Evolutionary conservation across 2,329 filamentous ascomycete species (phyloP), one percentile per base, ranked within the genome.

Genomic region (Trichoderma hamatum): DNA sequence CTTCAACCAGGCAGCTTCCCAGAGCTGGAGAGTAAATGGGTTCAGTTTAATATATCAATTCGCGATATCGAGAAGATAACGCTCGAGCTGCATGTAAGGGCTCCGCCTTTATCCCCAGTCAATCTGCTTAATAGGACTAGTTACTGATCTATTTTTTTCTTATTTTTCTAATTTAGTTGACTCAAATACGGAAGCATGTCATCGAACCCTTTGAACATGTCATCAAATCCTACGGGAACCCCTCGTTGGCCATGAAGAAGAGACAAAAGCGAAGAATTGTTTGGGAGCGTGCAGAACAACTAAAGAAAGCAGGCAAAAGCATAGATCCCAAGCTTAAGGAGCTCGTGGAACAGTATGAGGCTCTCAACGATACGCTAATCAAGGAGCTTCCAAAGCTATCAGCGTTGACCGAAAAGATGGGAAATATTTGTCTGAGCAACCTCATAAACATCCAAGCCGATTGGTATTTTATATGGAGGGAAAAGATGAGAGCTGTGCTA

Each of bases 21-120:
- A 0, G 94, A 98, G 78, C 83, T 96, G 51, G 94, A 97, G 80
- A 94, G 92, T 83, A 97, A 96, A 78, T 98, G 95, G 93, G 92
- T 94, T 61, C 92, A 91, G 71, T 96, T 97, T 80, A 95, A 94
- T 73, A 89, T 94, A 75, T 92, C 91, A 39, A 92, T 97, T 81
- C 88, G 92, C 72, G 94, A 97, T 75, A 89, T 98, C 72, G 90
- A 94, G 75, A 91, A 90, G 70, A 88, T 94, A 72, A 92, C 92
- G 5, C 84, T 98, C 26, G 91, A 94, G 70, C 92, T 95, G 73
- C 94, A 97, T 84, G 90, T 94, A 82, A 86, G 86, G 2, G 32
- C 13, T 32, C 19, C 46, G 14, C 14, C 16, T 82, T 39, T 43
- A 21, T 11, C 32, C n/a, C 34, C 54, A 43, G n/a, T 26, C 34